Evolutionary conservation across 2,329 filamentous ascomycete genomes (phyloP).

Genomic region (Bipolaris sorokiniana): DNA sequence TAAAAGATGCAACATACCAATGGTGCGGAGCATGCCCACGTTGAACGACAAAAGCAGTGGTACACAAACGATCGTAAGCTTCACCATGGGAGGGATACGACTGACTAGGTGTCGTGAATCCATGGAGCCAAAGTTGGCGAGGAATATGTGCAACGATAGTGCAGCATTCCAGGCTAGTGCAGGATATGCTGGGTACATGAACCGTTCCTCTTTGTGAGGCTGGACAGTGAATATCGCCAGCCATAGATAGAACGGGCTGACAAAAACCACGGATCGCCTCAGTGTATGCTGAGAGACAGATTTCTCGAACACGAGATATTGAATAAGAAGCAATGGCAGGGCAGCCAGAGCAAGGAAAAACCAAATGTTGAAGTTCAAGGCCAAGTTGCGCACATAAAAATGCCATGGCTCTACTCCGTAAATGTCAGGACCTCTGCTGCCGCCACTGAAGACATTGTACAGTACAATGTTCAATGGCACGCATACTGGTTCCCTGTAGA

Average conservation of each 20-base stretch:
- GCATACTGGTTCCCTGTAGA: conserved; percentile 78
- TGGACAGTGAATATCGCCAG: conserved; percentile 87
- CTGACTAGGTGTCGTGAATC: conserved; percentile 70
- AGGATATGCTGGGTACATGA: conserved; percentile 97
- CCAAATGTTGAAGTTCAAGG: conserved; percentile 96
- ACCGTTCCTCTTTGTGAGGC: conserved; percentile 96
- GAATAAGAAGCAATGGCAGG: conserved; percentile 75
- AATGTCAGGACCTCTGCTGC: conserved; percentile 80
- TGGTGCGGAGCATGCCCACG: conserved; percentile 72
- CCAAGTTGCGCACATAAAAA: conserved; percentile 90
- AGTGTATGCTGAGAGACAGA: conserved; percentile 70
- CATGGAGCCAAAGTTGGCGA: conserved; percentile 74
- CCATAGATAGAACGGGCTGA: conserved; percentile 93
- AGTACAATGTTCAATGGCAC: conserved; percentile 92
- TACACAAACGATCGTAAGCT: conserved; percentile 66
- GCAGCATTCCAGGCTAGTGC: conserved; percentile 88
- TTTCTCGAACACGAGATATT: conserved; percentile 69
- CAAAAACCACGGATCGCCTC: conserved; percentile 76
- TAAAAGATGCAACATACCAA: conserved; percentile 51
- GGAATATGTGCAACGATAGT: conserved; percentile 78
- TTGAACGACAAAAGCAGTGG: conserved; percentile 69
- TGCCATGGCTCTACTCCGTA: conserved; percentile 97
- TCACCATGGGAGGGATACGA: conserved; percentile 76
- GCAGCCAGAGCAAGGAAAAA: conserved; percentile 78
- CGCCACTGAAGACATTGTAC: conserved; percentile 90